Conservation (phyloP, 108 stramenopile species). For the Phaeodactylum tricornutum region DNA sequence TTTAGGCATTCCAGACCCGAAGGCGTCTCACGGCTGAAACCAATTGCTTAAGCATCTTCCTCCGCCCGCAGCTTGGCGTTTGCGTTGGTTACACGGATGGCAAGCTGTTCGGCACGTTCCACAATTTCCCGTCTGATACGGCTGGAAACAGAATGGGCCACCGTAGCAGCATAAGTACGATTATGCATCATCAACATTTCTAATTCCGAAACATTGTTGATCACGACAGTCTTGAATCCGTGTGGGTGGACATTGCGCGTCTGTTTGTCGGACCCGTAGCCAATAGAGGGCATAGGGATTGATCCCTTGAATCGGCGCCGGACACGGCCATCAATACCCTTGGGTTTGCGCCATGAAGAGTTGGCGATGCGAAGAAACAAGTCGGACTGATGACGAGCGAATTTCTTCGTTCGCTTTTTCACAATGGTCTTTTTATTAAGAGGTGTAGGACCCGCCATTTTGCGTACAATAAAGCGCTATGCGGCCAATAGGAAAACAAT, state of each 20-base stretch:
- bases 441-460: constrained; percentile 86
- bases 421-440: constrained; percentile 93
- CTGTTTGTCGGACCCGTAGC: constrained; percentile 98
- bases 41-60: constrained; percentile 95
- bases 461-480: constrained; percentile 27
- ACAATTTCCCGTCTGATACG: constrained; percentile 92
- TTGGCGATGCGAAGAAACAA: constrained; percentile 92
- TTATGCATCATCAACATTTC: constrained; percentile 99
- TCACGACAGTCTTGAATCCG: constrained; percentile 97
- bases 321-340: constrained; percentile 99
- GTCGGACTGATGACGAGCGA: constrained; percentile 97
- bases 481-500: neutral
- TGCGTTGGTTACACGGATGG: constrained; percentile 88
- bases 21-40: too few species aligned
- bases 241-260: constrained; percentile 96
- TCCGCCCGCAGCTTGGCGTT: constrained; percentile 86
- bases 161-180: constrained; percentile 98
- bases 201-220: constrained; percentile 92
- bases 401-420: constrained; percentile 99
- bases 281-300: constrained; percentile 95
- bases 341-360: constrained; percentile 97
- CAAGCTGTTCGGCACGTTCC: constrained; percentile 95
- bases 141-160: constrained; percentile 90
- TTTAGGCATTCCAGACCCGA: too few species aligned
- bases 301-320: constrained; percentile 99